These are phyloP conservation scores for Geosiphon pyriformis DNA, from an alignment of 192 early-diverging fungal species.

Conservation along the genomic window DNA sequence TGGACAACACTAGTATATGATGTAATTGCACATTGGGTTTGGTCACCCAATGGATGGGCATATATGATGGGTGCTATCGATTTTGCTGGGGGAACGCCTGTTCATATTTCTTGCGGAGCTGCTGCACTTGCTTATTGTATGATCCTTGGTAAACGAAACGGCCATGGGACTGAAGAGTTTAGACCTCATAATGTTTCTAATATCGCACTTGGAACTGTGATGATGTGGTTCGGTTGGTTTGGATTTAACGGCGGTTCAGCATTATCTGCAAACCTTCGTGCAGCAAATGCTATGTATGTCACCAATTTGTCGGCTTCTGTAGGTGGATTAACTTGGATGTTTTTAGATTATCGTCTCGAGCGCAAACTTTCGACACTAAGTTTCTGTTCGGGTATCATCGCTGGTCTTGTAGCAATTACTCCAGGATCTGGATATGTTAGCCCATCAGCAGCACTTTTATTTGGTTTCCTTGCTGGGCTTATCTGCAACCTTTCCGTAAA, in stretches of 20 bases:
- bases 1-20: slow-evolving; percentile 64
- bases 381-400: slow-evolving; percentile 73
- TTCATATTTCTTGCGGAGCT: slow-evolving; percentile 66
- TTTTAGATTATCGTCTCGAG: slow-evolving; percentile 51
- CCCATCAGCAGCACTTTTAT: slow-evolving; percentile 64
- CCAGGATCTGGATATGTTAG: slow-evolving; percentile 84
- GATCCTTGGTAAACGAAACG: slow-evolving; percentile 58
- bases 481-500: slow-evolving; percentile 48
- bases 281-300: slow-evolving; percentile 57
- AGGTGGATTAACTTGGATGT: slow-evolving; percentile 57
- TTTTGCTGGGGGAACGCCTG: slow-evolving; percentile 71
- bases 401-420: slow-evolving; percentile 74
- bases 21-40: slow-evolving; percentile 62
- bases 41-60: slow-evolving; percentile 70
- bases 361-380: slow-evolving; percentile 60
- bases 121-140: slow-evolving; percentile 62
- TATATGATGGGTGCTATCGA: slow-evolving; percentile 57
- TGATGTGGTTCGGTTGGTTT: slow-evolving; percentile 80
- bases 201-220: slow-evolving; percentile 61
- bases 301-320: slow-evolving; percentile 60
- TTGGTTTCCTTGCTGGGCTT: slow-evolving; percentile 54
- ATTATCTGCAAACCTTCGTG: slow-evolving; percentile 47
- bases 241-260: slow-evolving; percentile 63
- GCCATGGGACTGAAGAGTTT: slow-evolving; percentile 51
- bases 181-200: slow-evolving; percentile 61